These are phyloP conservation scores for Macrocystidia cucumis DNA, from an alignment of 1,284 basidiomycete genomes.

Conservation along the genomic window DNA sequence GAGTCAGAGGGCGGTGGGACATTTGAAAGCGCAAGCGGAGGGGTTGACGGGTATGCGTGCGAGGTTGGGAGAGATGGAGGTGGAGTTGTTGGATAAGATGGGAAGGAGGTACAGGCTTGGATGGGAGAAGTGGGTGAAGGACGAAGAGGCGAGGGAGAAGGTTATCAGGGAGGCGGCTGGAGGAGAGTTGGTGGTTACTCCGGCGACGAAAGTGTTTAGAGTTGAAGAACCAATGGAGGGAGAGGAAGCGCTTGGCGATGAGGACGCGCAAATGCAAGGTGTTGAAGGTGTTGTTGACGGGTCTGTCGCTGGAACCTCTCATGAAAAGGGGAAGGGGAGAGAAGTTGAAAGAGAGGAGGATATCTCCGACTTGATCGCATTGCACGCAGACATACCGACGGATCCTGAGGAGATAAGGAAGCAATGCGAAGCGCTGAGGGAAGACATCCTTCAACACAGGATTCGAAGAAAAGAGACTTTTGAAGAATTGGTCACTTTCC, in stretches of 20 bases:
- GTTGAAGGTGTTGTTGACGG: too few species aligned
- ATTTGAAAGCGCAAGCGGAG: constrained; percentile 65
- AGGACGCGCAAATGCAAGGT: too few species aligned
- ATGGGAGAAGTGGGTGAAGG: constrained; percentile 88
- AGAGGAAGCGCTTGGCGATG: constrained; percentile 16
- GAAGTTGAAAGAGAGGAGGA: constrained; percentile 42
- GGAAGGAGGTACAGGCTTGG: constrained; percentile 77
- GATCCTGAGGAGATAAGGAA: constrained; percentile 50
- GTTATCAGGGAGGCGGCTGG: constrained; percentile 48
- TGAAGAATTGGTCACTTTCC: constrained; percentile 69
- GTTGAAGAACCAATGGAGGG: constrained; percentile 12
- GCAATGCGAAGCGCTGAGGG: constrained; percentile 54
- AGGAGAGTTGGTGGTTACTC: constrained; percentile 41
- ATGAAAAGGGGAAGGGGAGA: constrained; percentile 43
- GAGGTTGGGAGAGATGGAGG: constrained; percentile 57
- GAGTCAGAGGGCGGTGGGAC: constrained; percentile 69
- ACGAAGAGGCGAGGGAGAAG: constrained; percentile 74
- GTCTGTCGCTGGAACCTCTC: too few species aligned
- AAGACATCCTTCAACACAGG: constrained; percentile 58
- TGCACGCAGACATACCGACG: constrained; percentile 50
- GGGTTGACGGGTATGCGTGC: constrained; percentile 59
- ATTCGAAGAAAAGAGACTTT: constrained; percentile 67
- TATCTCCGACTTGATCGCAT: constrained; percentile 49
- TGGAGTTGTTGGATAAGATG: constrained; percentile 68
- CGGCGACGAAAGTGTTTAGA: constrained; percentile 32